Base-by-base conservation (phyloP, 495 filamentous ascomycete species). In the Parathielavia hyrcaniae region DNA sequence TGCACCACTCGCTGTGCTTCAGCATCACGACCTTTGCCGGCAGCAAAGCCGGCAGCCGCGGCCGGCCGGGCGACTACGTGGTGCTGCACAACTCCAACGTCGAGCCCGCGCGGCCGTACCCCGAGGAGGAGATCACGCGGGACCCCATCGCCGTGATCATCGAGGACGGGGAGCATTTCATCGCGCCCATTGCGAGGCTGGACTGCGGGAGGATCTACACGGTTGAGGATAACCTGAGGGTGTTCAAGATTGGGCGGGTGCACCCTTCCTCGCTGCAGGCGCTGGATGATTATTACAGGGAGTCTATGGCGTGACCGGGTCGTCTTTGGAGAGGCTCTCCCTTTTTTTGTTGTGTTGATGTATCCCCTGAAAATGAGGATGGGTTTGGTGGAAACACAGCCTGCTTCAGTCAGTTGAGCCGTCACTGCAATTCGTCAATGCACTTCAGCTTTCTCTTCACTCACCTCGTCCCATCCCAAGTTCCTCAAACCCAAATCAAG, bases 131-230 rank as follows among this genome's bases (percentile, higher is more conserved):
- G 3, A 69, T 71, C 41, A 57, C 51, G 45, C 51, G 59, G 5
- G 55, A 40, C 0, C 67, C 70, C 4, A 55, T 73, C 17, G 63
- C 55, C 11, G 53, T 73, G 3, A 70, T 73, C 1, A 62, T 71
- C 30, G 70, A 73, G 52, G 62, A 68, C 3, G 56, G 36, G 1
- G 56, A 64, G 38, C 57, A 68, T 57, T 68, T 55, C 23, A 69
- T 73, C 30, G 61, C 67, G 23, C 70, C 70, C 1, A 13, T 62
- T 19, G 70, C 70, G 48, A 52, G 70, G 26, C 46, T 73, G 23
- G 70, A 73, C 46, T 68, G 64, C 14, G 59, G 63, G 1, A 51
- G 70, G 20, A 44, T 71, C 5, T 73, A 68, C 43, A 73, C 70
- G 1, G 69, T 73, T 30, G 67, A 73, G 59, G 62, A 73, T 10